Conservation (phyloP, 164 flowering plant genomes). For the Protea cynaroides region DNA sequence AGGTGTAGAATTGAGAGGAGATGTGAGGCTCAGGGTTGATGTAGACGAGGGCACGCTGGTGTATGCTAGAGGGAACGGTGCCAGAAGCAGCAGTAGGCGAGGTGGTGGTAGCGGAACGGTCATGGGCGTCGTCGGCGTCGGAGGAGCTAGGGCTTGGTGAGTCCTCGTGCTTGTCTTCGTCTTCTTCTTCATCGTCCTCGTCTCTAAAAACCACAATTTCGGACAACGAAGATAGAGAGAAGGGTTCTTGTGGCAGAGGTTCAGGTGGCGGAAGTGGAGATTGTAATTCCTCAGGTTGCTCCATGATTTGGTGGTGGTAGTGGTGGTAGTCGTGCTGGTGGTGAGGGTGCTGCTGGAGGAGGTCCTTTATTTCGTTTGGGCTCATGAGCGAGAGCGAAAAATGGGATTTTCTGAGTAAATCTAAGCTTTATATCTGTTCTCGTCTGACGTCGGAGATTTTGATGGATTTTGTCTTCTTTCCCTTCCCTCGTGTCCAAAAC, state of each 20-base stretch:
- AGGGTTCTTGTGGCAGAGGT: background rate
- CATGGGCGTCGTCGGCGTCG: conserved; percentile 4
- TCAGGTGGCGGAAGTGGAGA: background rate
- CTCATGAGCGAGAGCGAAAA: background rate
- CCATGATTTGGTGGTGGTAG: background rate
- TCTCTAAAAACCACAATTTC: background rate
- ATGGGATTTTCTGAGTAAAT: background rate
- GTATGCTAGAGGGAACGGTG: conserved; percentile 1
- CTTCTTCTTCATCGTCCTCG: background rate
- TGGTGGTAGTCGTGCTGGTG: background rate
- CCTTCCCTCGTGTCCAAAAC: too few relatives aligned
- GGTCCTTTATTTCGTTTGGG: background rate
- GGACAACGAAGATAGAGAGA: background rate
- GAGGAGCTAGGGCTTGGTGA: conserved; percentile 24
- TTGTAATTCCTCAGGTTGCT: background rate
- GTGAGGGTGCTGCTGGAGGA: background rate
- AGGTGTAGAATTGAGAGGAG: conserved; percentile 73
- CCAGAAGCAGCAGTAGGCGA: background rate
- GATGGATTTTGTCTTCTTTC: too few relatives aligned
- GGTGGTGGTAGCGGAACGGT: conserved; percentile 2
- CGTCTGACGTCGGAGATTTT: too few relatives aligned
- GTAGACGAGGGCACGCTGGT: conserved; percentile 2
- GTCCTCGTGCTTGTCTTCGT: conserved; percentile 6
- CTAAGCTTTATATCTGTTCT: background rate
- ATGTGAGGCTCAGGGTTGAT: conserved; percentile 63